These are phyloP conservation scores for Hypoxylon sp. DNA, from an alignment of 2,329 filamentous ascomycete species.

Conservation along the genomic window DNA sequence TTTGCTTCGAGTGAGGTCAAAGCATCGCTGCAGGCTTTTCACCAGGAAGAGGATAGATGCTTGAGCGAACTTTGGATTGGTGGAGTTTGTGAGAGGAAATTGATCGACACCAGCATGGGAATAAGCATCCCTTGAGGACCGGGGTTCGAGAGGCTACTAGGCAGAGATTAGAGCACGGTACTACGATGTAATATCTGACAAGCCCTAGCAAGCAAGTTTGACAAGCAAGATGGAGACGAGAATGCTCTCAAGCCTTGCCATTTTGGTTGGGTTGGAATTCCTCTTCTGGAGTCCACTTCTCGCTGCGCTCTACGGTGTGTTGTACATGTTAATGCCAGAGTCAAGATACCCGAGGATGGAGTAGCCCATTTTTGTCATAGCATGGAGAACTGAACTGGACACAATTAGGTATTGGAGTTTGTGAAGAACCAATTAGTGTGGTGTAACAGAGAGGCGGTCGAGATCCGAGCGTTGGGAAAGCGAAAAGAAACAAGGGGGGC, in stretches of 20 bases:
- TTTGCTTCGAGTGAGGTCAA: slow-evolving; percentile 46
- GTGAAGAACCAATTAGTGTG: slow-evolving; percentile 28
- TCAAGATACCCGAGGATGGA: slow-evolving; percentile 21
- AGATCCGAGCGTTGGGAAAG: slow-evolving; percentile 40
- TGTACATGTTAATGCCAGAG: slow-evolving; percentile 13
- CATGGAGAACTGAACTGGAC: slow-evolving; percentile 17
- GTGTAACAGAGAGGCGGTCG: slow-evolving; percentile 24
- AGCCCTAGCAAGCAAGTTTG: slow-evolving; percentile 32
- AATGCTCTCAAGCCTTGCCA: slow-evolving; percentile 24
- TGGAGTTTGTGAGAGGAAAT: slow-evolving; percentile 32
- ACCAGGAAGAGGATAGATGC: slow-evolving; percentile 31
- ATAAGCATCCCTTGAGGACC: slow-evolving; percentile 34
- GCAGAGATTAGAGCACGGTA: slow-evolving; percentile 16
- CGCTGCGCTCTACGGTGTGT: slow-evolving; percentile 30
- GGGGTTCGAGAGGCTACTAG: slow-evolving; percentile 24
- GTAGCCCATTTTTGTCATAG: slow-evolving; percentile 28
- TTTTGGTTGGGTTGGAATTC: slow-evolving; percentile 29
- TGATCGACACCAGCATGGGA: slow-evolving; percentile 44
- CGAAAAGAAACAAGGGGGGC: slow-evolving; percentile 12
- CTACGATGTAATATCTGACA: slow-evolving; percentile 26
- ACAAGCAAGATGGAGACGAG: slow-evolving; percentile 23
- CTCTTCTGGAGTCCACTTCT: slow-evolving; percentile 12
- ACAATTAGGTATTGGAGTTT: slow-evolving; percentile 11
- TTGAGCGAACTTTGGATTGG: slow-evolving; percentile 40
- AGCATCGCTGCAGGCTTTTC: slow-evolving; percentile 41